Base-by-base conservation (phyloP, 2,329 filamentous ascomycete genomes). In the Phaeoacremonium minimum region DNA sequence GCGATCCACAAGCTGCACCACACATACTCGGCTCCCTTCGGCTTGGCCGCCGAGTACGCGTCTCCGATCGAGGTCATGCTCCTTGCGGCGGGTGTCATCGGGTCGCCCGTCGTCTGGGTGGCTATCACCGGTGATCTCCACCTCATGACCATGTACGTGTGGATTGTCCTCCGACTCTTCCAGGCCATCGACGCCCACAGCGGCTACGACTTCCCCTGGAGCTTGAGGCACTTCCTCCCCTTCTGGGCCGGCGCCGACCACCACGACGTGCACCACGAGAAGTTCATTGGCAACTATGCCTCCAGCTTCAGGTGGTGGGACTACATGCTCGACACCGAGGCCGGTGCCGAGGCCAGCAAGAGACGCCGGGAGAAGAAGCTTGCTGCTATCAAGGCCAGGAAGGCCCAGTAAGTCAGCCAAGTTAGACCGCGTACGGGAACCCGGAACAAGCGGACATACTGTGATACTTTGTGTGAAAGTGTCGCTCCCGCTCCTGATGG, bases 241-340 rank as follows among this genome's bases (percentile, higher is more conserved):
- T 90, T 98, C 78, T 98, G 93, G 93, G 91, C 91, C 37, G 93
- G 93, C 44, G 93, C 93, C 37, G 83, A 95, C 52, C 91, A 97
- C 69, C 93, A 98, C 69, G 93, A 98, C 57, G 72, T 89, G 30
- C 93, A 98, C 69, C 93, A 98, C 69, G 93, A 98, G 73, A 88
- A 89, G 60, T 98, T 98, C 69, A 89, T 98, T 46, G 93, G 93
- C 52, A 98, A 98, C 73, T 98, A 97, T 62, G 74, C 91, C 35
- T 95, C 89, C 58, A 95, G 87, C 73, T 98, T 98, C 80, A 80
- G 91, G 63, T 98, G 93, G 93, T 98, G 93, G 93, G 93, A 98
- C 69, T 95, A 85, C 62, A 62, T 83, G 51, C 75, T 97, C 49
- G 90, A 96, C 65, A 98, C 93, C 44, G 91, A 98, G 75, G 87